These are phyloP conservation scores for Backusella sp. DNA, from an alignment of 192 early-diverging fungal genomes.

Conservation along the genomic window DNA sequence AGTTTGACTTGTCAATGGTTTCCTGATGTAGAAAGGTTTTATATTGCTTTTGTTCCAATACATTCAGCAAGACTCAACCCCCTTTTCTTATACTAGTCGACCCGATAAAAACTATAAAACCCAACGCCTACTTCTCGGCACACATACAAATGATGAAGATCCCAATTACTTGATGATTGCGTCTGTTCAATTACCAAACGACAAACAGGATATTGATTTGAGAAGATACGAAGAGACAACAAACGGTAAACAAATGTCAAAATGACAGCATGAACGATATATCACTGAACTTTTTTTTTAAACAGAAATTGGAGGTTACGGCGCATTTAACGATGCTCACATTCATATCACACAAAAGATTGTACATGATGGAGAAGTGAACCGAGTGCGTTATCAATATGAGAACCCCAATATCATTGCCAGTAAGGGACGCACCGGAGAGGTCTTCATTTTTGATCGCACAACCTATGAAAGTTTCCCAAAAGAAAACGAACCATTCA, in stretches of 20 bases:
- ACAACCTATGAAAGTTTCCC: constrained; percentile 85
- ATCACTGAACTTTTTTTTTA: neutral
- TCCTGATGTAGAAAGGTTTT: constrained; percentile 84
- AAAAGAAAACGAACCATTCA: constrained; percentile 71
- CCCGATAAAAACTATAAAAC: constrained; percentile 85
- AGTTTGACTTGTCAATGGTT: constrained; percentile 98
- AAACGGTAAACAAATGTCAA: constrained; percentile 16
- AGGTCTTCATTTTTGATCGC: constrained; percentile 97
- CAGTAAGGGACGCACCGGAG: constrained; percentile 87
- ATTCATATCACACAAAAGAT: constrained; percentile 93
- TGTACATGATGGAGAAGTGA: constrained; percentile 96
- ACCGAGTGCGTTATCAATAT: constrained; percentile 97
- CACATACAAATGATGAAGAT: constrained; percentile 95
- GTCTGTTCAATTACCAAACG: constrained; percentile 62
- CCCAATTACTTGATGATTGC: constrained; percentile 98
- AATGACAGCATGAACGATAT: neutral
- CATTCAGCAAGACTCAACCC: neutral
- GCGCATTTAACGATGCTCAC: constrained; percentile 56
- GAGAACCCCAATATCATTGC: constrained; percentile 95
- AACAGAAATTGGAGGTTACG: constrained; percentile 33
- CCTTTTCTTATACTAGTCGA: constrained; percentile 41
- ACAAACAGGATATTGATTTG: constrained; percentile 30
- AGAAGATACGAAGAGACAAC: constrained; percentile 37
- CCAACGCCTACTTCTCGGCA: constrained; percentile 90
- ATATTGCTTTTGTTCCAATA: no score